phyloP scores from a whole-genome alignment of 176 grass and related monocot genomes.

The Zoysia pacifica region DNA sequence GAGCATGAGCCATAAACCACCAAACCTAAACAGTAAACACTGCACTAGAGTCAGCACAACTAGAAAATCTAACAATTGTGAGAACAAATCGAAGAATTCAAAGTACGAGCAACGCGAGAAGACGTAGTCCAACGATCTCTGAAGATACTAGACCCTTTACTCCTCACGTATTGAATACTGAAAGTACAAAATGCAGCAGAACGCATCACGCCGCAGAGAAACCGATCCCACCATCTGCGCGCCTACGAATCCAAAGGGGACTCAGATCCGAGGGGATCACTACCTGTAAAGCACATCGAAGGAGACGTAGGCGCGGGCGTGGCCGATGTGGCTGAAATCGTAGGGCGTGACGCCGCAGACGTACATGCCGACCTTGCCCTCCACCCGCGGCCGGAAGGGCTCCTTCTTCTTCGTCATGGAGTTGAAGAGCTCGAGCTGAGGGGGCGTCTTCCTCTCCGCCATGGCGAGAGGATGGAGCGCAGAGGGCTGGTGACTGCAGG shows the following conservation, averaged over 20 bases:
- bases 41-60: neutral
- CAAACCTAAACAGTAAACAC: neutral
- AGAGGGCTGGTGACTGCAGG: neutral
- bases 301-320: constrained; percentile 76
- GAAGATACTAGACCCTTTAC: neutral
- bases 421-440: constrained; percentile 63
- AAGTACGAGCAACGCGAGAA: neutral
- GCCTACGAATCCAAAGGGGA: neutral
- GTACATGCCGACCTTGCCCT: constrained; percentile 83
- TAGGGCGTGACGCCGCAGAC: constrained; percentile 87
- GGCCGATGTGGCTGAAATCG: constrained; percentile 81
- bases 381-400: constrained; percentile 65
- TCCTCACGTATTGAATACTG: neutral
- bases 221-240: neutral
- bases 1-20: neutral
- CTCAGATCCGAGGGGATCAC: constrained; percentile 6
- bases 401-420: constrained; percentile 79
- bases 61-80: neutral
- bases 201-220: neutral
- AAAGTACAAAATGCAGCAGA: neutral
- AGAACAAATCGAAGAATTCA: neutral
- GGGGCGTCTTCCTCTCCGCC: constrained; percentile 1
- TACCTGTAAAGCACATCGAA: constrained; percentile 83
- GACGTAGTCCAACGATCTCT: neutral
- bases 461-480: neutral